Evolutionary conservation across 768 basidiomycete species (phyloP), one percentile per base, ranked within the genome.

Genomic region (Neoboletus brunneissimus): DNA sequence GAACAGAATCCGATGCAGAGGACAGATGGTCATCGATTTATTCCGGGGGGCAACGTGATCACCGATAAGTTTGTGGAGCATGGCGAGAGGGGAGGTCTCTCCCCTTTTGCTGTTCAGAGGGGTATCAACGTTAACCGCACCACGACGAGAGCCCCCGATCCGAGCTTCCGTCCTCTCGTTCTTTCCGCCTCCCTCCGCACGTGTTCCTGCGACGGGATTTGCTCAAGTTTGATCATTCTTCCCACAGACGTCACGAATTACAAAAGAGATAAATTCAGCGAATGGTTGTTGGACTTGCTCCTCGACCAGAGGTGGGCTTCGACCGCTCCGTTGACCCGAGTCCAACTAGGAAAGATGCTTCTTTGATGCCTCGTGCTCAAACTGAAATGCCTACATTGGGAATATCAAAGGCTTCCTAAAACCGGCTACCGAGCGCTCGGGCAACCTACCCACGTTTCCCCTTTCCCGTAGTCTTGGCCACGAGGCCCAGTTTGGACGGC

Each of bases 221-320:
- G n/a, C n/a, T n/a, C n/a, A n/a, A n/a, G n/a, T n/a, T n/a, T n/a
- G n/a, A n/a, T n/a, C n/a, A n/a, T n/a, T n/a, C n/a, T 15, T 38
- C 8, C 15, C 18, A 38, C 18, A 38, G 37, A 27, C 37, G 38
- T 20, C 13, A 27, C 46, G 45, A 44, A 38, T 35, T 22, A 49
- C 48, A 51, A 29, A 59, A 88, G 86, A 66, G 87, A 87, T 65
- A 88, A 86, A 75, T 78, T 59, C 82, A 86, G 58, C 78, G 79
- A 62, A 82, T 81, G 60, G 74, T 74, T 9, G 66, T 85, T 7
- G 75, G 76, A 32, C 64, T 67, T 54, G 73, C 76, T 4, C 69
- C n/a, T 85, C 46, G 40, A 43, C 10, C 68, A 78, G 49, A 50
- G 77, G 81, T 27, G 35, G 74, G 78, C 5, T 81, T 85, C 57